Evolutionary conservation across 306 rosid genomes (phyloP).

Genomic region (Ziziphus jujuba): DNA sequence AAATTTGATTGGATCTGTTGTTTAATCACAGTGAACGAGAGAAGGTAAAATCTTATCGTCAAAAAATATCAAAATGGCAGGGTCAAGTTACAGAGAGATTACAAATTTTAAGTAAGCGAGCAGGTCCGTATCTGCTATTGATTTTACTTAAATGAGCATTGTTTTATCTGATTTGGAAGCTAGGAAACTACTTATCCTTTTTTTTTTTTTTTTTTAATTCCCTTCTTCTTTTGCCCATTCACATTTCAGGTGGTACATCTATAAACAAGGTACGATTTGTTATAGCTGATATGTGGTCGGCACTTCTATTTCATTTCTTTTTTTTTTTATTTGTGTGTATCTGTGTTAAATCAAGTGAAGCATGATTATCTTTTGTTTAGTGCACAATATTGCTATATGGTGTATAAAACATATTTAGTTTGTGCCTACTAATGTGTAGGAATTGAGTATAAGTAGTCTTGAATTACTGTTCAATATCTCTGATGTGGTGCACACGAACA

Average conservation of each 20-base stretch:
- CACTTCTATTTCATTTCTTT: not conserved
- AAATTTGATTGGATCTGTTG: constrained; percentile 19
- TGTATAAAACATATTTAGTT: not conserved
- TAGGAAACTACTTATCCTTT: constrained; percentile 23
- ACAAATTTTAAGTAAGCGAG: constrained; percentile 60
- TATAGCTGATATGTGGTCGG: constrained; percentile 6
- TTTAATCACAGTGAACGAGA: constrained; percentile 66
- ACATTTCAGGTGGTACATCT: constrained; percentile 62
- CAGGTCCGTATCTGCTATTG: constrained; percentile 54
- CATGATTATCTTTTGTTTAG: not conserved
- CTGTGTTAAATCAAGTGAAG: constrained; percentile 2
- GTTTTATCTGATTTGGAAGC: constrained; percentile 6
- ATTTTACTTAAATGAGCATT: constrained; percentile 14
- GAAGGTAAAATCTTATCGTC: constrained; percentile 83
- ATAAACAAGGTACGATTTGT: constrained; percentile 58
- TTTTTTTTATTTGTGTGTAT: not conserved
- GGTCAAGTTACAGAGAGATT: constrained; percentile 86
- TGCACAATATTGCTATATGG: not conserved
- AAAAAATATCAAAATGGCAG: constrained; percentile 90
- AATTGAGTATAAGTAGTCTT: too few species aligned
- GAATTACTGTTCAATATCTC: not conserved
- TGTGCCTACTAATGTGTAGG: not conserved
- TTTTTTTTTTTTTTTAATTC: too few species aligned
- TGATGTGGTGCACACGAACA: not conserved
- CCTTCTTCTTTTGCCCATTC: constrained; percentile 16